These are phyloP conservation scores for Lichtheimia corymbifera DNA, from an alignment of 371 early-diverging fungal species.

Conservation along the genomic window DNA sequence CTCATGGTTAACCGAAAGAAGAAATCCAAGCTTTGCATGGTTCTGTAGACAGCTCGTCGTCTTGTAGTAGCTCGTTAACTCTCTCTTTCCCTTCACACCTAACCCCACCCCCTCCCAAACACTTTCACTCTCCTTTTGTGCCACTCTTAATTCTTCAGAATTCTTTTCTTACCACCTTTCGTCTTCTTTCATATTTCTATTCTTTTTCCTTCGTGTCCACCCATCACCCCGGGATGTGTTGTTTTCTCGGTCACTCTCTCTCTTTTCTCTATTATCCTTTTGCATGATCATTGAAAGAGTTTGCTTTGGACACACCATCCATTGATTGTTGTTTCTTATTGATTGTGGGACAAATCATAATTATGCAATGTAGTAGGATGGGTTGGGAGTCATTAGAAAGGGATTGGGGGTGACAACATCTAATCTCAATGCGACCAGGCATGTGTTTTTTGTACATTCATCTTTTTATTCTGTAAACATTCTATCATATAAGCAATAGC, in stretches of 20 bases:
- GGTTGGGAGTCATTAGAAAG: no score
- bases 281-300: no score
- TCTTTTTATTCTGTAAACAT: no score
- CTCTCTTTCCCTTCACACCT: not conserved
- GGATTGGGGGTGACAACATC: no score
- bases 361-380: no score
- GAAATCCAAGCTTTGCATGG: slow-evolving; percentile 23
- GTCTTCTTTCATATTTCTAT: not conserved
- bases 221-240: no score
- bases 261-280: not conserved
- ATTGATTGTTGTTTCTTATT: no score
- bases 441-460: no score
- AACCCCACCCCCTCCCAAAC: not conserved
- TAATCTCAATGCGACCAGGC: no score
- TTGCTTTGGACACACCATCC: no score
- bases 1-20: slow-evolving; percentile 50
- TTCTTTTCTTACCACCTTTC: not conserved
- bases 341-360: no score
- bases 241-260: not conserved
- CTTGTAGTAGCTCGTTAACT: not conserved
- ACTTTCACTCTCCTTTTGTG: slow-evolving; percentile 5
- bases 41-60: slow-evolving; percentile 22
- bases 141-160: not conserved
- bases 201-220: not conserved
- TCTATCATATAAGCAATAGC: no score